Evolutionary conservation across 257 asterid species (phyloP), one percentile per base, ranked within the genome.

Genomic region (Cruciata laevipes): DNA sequence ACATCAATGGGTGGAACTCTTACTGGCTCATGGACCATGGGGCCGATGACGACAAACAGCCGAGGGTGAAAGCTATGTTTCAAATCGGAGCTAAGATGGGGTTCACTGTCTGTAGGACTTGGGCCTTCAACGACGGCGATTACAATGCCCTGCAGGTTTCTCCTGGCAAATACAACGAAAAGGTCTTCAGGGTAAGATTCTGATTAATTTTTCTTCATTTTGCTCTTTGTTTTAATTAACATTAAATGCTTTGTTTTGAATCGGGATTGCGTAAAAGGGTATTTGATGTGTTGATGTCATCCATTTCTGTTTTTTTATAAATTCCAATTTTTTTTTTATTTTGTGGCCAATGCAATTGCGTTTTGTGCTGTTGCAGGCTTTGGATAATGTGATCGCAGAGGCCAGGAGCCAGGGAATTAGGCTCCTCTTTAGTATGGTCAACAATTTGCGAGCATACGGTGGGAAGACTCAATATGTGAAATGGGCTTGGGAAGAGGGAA

Each of bases 401-500:
- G 81, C 96, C 24, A 78, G 87, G 65, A 74, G 77, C 67, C 66
- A 82, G 69, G 96, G 99, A 33, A 77, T 94, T 58, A 83, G 99
- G 83, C 82, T 94, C 27, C 63, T 90, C 53, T 80, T 94, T 21
- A 79, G 93, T 77, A 81, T 94, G 79, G 98, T 94, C 33, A 94
- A 94, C 75, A 94, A 94, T 81, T 83, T 94, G 83, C 94, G 90
- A 84, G 98, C 98, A 6, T 94, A 85, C 61, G 99, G 99, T 62
- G 99, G 99, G 52, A 94, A 90, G 73, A 87, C 95, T 32, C 99
- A 89, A 70, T 94, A 90, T 76, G 96, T 94, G 31, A 87, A 90
- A 85, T 94, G 99, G 99, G 99, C 99, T 2, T 94, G 98, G 99
- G 96, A 94, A 70, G 99, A 94, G 73, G 98, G 96, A 57, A 87